phyloP scores from a whole-genome alignment of 2,329 filamentous ascomycete genomes.

The Emericellopsis cladophorae region DNA sequence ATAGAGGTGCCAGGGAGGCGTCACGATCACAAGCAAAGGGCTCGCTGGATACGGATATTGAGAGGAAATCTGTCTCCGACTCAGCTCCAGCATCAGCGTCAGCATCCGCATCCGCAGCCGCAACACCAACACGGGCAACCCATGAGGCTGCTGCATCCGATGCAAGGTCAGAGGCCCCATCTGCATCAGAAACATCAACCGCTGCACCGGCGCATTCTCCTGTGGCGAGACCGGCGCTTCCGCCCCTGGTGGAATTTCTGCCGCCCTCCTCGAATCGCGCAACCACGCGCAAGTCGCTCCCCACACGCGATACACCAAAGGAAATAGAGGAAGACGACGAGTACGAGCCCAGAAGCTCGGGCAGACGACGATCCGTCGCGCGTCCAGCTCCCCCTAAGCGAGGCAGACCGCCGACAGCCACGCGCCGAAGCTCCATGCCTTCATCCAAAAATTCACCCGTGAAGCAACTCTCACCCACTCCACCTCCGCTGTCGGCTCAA shows the following conservation, averaged over 20 bases:
- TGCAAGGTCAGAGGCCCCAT: not conserved
- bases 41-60: not conserved
- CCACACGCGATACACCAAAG: slow-evolving; percentile 9
- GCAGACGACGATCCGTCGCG: slow-evolving; percentile 11
- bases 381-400: not conserved
- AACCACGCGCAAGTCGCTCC: slow-evolving; percentile 7
- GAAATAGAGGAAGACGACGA: slow-evolving; percentile 28
- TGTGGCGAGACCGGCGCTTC: no score
- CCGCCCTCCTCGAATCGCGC: not conserved
- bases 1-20: slow-evolving; percentile 11
- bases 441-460: slow-evolving; percentile 3
- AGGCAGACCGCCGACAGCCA: slow-evolving; percentile 1
- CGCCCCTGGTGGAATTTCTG: not conserved
- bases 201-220: no score
- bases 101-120: not conserved
- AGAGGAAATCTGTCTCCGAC: no score
- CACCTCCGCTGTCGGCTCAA: not conserved
- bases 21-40: slow-evolving; percentile 7
- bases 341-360: slow-evolving; percentile 24
- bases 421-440: slow-evolving; percentile 1
- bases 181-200: not conserved
- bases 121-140: not conserved
- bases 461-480: not conserved
- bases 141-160: not conserved
- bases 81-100: no score